Evolutionary conservation across 106 monocot species (phyloP).

Genomic region (Dactylorhiza incarnata): DNA sequence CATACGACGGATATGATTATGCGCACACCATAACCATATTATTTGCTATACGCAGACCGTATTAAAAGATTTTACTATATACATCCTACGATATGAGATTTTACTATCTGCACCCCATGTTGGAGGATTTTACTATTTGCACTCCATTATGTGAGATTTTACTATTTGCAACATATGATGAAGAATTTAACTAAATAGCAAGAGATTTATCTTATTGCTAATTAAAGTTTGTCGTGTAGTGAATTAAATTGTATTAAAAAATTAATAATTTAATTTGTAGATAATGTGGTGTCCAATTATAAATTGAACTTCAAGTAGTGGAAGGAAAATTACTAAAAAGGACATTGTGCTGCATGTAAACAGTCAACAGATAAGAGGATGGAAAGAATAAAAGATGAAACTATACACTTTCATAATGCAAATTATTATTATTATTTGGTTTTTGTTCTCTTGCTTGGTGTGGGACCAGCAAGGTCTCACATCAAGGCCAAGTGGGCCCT

Average conservation of each 20-base stretch:
- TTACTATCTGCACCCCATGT: too few relatives aligned
- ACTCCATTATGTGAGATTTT: too few relatives aligned
- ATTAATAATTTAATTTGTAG: not conserved
- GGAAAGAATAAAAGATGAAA: not conserved
- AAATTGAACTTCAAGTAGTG: not conserved
- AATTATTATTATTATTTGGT: not conserved
- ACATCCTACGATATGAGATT: too few relatives aligned
- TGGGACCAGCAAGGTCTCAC: not conserved
- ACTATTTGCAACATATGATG: too few relatives aligned
- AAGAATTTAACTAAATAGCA: too few relatives aligned
- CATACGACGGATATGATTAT: too few relatives aligned
- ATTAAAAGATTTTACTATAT: too few relatives aligned
- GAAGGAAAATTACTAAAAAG: not conserved
- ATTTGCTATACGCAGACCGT: too few relatives aligned
- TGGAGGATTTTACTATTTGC: too few relatives aligned
- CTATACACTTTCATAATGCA: not conserved
- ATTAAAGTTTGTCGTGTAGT: too few relatives aligned
- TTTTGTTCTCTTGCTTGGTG: conserved; percentile 1
- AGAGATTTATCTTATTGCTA: too few relatives aligned
- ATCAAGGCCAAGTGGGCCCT: not conserved
- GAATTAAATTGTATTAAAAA: not conserved
- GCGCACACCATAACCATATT: too few relatives aligned
- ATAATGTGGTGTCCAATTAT: not conserved
- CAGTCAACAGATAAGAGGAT: conserved; percentile 1
- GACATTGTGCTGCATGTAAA: not conserved